Percentiles rank a stretch among this genome's conserved stretches.
These are phyloP conservation scores for Melaleuca alternifolia DNA, from an alignment of 345 rosid species.

Conservation along the genomic window DNA sequence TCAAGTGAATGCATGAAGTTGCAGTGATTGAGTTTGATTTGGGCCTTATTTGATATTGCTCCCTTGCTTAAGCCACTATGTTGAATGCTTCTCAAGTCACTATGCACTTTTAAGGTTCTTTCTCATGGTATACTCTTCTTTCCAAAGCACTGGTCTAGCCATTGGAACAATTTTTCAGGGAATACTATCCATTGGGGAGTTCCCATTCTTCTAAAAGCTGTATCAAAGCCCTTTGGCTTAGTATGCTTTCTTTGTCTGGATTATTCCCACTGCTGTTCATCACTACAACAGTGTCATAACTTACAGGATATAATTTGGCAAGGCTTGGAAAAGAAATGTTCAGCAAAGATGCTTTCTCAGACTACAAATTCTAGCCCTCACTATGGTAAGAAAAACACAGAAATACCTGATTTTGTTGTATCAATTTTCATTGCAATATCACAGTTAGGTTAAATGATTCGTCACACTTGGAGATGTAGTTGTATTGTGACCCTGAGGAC, in stretches of 20 bases:
- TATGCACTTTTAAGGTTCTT: background rate
- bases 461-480: background rate
- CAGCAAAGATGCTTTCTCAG: slow-evolving; percentile 52
- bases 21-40: background rate
- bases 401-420: background rate
- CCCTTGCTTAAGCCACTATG: background rate
- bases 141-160: background rate
- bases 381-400: slow-evolving; percentile 34
- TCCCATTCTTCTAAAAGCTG: background rate
- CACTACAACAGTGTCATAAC: background rate
- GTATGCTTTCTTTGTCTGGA: background rate
- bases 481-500: background rate
- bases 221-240: background rate
- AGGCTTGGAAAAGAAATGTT: slow-evolving; percentile 51
- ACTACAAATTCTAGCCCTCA: slow-evolving; percentile 37
- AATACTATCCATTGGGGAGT: background rate
- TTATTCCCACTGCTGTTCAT: background rate
- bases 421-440: background rate
- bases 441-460: background rate
- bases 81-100: background rate
- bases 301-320: slow-evolving; percentile 52
- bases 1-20: background rate
- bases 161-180: background rate
- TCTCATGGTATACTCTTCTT: background rate
- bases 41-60: background rate